Percentiles rank a stretch among this genome's conserved stretches.
phyloP scores from a whole-genome alignment of 1,284 basidiomycete genomes.

The Sporisorium graminicola region DNA sequence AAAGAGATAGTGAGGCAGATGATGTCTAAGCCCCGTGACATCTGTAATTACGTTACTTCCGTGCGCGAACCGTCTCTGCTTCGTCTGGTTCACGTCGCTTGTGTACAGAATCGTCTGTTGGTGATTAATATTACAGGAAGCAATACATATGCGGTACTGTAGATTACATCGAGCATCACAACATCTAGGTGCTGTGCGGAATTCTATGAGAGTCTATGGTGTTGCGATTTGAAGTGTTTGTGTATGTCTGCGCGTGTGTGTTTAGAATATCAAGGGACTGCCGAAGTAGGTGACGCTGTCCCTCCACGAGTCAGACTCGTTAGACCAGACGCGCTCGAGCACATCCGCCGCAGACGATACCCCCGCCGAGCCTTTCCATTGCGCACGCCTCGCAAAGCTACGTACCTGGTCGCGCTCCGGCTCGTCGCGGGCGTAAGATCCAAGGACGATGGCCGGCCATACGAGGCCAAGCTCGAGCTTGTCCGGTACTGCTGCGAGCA shows the following conservation, averaged over 20 bases:
- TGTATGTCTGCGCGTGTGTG: too few species aligned
- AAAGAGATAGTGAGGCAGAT: too few species aligned
- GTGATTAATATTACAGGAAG: neutral
- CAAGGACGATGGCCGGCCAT: slow-evolving; percentile 44
- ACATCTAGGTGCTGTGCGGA: neutral
- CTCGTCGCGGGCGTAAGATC: slow-evolving; percentile 23
- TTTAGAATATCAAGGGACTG: slow-evolving; percentile 35
- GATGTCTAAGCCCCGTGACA: too few species aligned
- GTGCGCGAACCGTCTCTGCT: neutral
- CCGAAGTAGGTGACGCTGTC: slow-evolving; percentile 48
- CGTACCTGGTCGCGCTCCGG: slow-evolving; percentile 24
- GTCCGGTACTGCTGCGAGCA: slow-evolving; percentile 28
- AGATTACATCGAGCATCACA: slow-evolving; percentile 6
- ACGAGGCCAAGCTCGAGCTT: slow-evolving; percentile 36
- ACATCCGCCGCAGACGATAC: slow-evolving; percentile 21
- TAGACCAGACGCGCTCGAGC: slow-evolving; percentile 41
- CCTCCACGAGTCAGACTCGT: slow-evolving; percentile 27
- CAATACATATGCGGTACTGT: slow-evolving; percentile 3
- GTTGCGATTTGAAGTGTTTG: neutral
- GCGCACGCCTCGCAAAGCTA: slow-evolving; percentile 15
- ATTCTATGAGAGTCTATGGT: slow-evolving; percentile 6
- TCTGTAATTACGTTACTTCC: too few species aligned
- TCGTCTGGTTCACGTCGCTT: neutral
- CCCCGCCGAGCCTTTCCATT: slow-evolving; percentile 34
- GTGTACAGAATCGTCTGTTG: neutral